Conservation (phyloP, 2,329 filamentous ascomycete genomes). For the Colletotrichum brevisporum region DNA sequence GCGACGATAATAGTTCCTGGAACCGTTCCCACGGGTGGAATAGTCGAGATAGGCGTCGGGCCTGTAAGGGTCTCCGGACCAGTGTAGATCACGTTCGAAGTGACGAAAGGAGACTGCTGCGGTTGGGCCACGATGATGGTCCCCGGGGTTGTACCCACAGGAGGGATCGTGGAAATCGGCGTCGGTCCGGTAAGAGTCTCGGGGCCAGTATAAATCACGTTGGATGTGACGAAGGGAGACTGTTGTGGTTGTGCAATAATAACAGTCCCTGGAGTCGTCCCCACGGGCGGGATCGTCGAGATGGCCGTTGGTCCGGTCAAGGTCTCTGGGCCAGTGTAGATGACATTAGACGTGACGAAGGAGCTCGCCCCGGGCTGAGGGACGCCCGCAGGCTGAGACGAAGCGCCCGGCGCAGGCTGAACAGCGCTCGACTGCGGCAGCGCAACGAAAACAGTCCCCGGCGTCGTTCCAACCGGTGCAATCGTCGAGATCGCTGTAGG, state of each 20-base stretch:
- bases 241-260: constrained; percentile 1
- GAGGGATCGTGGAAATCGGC: not conserved
- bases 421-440: not conserved
- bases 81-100: constrained; percentile 4
- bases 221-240: not conserved
- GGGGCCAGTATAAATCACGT: constrained; percentile 2
- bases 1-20: constrained; percentile 1
- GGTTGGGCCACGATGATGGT: not conserved
- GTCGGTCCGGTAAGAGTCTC: no score
- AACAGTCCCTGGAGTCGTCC: not conserved
- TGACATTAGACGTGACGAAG: no score
- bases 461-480: constrained; percentile 4
- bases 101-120: not conserved
- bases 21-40: not conserved
- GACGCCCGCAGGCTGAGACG: not conserved
- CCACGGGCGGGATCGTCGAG: not conserved
- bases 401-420: not conserved
- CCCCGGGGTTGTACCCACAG: not conserved
- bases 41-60: not conserved
- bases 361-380: not conserved
- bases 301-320: no score
- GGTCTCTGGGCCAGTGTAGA: no score
- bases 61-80: not conserved
- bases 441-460: constrained; percentile 28
- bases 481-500: constrained; percentile 19